A percentile compares a stretch with the other conserved stretches of the same genome.
Evolutionary conservation across 2,329 filamentous ascomycete species (phyloP).

Genomic region (Magnaporthiopsis incrustans): DNA sequence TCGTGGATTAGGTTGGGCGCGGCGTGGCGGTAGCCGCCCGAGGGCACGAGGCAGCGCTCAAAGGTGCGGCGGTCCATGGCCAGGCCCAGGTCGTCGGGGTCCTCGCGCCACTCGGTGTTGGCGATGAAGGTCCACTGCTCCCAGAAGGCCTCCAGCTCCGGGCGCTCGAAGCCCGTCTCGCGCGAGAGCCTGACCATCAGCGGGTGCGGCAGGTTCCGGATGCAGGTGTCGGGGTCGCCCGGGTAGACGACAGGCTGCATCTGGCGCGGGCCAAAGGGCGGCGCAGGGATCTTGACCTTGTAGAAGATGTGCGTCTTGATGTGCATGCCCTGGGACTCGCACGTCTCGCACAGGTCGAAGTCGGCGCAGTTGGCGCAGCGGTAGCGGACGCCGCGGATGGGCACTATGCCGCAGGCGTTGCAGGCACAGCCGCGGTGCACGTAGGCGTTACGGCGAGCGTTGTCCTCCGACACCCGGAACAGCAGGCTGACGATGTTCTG

Average conservation of each 20-base stretch:
- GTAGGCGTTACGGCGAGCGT: constrained; percentile 78
- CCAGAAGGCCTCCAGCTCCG: constrained; percentile 88
- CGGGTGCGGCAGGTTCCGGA: constrained; percentile 55
- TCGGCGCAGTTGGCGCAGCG: constrained; percentile 93
- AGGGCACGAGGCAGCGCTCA: constrained; percentile 80
- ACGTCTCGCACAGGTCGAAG: constrained; percentile 91
- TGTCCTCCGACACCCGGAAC: constrained; percentile 90
- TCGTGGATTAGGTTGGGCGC: constrained; percentile 88
- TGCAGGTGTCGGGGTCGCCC: constrained; percentile 69
- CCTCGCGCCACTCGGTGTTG: constrained; percentile 72
- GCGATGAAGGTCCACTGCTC: constrained; percentile 96
- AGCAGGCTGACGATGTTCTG: constrained; percentile 79
- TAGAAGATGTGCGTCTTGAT: constrained; percentile 93
- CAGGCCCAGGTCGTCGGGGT: constrained; percentile 67
- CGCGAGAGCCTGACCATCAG: constrained; percentile 61
- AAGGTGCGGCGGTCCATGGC: constrained; percentile 93
- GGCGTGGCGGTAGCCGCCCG: constrained; percentile 69
- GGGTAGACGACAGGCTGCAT: constrained; percentile 82
- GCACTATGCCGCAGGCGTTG: constrained; percentile 78
- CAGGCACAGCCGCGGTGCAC: constrained; percentile 90
- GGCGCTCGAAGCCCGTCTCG: constrained; percentile 72
- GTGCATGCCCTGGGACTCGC: constrained; percentile 72
- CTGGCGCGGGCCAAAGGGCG: constrained; percentile 72
- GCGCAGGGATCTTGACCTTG: constrained; percentile 86
- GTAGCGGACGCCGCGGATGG: constrained; percentile 88